Evolutionary conservation across 2,329 filamentous ascomycete genomes (phyloP), one percentile per base, ranked within the genome.

Genomic region (Neofusicoccum kwambonambiense): DNA sequence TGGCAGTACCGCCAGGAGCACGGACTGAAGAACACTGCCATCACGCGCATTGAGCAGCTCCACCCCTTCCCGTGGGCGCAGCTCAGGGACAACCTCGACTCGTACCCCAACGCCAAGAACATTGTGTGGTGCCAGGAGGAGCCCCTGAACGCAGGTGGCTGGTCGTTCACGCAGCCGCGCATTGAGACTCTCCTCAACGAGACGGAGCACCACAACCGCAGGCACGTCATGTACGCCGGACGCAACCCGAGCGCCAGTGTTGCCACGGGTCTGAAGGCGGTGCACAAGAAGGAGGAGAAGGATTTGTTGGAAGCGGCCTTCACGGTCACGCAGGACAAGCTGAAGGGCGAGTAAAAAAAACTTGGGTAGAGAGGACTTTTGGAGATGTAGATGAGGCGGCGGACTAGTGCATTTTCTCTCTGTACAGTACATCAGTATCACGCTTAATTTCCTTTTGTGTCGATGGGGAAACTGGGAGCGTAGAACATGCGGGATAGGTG

Each of bases 31-130:
- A 90, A 97, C 76, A 91, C 94, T 19, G 95, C 94, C 74, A 90
- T 99, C 77, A 97, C 93, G 22, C 93, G 95, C 76, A 88, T 99
- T 70, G 95, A 99, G 83, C 95, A 99, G 82, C 87, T 99, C 67
- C 93, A 99, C 83, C 95, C 95, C 74, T 99, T 99, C 91, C 95
- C 95, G 60, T 99, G 95, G 94, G 89, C 93, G 73, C 93, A 95
- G 80, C 87, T 99, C 64, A 92, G 91, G 84, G 94, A 98, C 79
- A 98, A 98, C 83, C 86, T 99, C 63, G 94, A 99, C 83, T 88
- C 84, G 79, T 99, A 99, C 84, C 92, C 93, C 77, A 99, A 99
- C 79, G 94, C 94, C 72, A 92, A 97, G 86, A 94, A 93, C 69
- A 93, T 99, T 70, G 93, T 99, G 68, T 99, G 93, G 93, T 89